Evolutionary conservation across 768 basidiomycete species (phyloP), one percentile per base, ranked within the genome.

Genomic region (Antrodiella citrinella): DNA sequence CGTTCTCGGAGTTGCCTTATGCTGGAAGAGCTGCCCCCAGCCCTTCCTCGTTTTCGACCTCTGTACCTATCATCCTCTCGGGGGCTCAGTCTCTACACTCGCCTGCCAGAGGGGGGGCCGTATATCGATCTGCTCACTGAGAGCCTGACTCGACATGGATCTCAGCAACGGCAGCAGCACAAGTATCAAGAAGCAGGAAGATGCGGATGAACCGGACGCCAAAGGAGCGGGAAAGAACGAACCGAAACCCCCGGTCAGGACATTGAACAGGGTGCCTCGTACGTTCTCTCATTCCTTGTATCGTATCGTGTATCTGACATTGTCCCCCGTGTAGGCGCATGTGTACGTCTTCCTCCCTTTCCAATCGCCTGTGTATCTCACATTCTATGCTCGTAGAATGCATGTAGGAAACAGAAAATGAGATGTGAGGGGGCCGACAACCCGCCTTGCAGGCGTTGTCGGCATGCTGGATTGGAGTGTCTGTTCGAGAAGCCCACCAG

Each of bases 351-450:
- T 18, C 22, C 25, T n/a, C 25, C 5, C 24, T 51, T 23, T 44
- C 52, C 30, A 44, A 42, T 25, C 26, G 50, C 13, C 48, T 51
- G 46, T 45, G 4, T 48, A 49, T 52, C 20, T 58, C 57, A 45
- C 51, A 52, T 21, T 38, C 24, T 44, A 24, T 51, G 44, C 40
- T 47, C 39, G 39, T 64, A 93, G 91, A 94, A 94, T 81, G 89
- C 91, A 15, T 95, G 93, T 67, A 75, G 93, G 58, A 89, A 91
- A 62, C 92, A 94, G 74, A 96, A 96, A 72, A 96, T 96, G 94
- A 77, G 92, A 58, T 97, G 93, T 63, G 91, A 94, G 66, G 92
- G 91, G 1, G 94, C 92, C 13, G 94, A 96, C 65, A 92, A 90
- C 60, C 93, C 94, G 21, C 94, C 94, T n/a, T 97, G 94, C 68